phyloP scores from a whole-genome alignment of 176 grass and related monocot genomes.

The Calamus simplicifolius region DNA sequence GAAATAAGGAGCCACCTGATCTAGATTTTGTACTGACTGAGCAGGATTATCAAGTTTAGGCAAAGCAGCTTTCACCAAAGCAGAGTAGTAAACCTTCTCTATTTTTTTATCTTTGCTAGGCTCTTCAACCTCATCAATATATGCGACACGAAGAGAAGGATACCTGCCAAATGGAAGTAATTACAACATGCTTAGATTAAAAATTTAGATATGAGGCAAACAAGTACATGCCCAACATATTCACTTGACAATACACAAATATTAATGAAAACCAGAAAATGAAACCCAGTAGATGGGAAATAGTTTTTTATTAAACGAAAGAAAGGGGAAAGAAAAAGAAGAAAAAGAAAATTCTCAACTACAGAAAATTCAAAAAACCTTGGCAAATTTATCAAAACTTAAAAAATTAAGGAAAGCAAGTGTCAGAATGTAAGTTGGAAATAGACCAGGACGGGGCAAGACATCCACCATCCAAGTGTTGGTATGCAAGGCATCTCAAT shows the following conservation, averaged over 20 bases:
- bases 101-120: conserved; percentile 57
- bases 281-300: neutral
- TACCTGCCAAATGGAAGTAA: conserved; percentile 40
- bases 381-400: too few relatives aligned
- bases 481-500: too few relatives aligned
- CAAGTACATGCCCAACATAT: neutral
- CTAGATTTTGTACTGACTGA: conserved; percentile 70
- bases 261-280: neutral
- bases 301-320: too few relatives aligned
- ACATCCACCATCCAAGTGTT: too few relatives aligned
- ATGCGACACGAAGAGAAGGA: conserved; percentile 90
- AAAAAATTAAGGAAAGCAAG: too few relatives aligned
- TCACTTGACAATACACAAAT: neutral
- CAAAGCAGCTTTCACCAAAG: conserved; percentile 79
- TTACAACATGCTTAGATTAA: conserved; percentile 2
- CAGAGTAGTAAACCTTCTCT: conserved; percentile 81
- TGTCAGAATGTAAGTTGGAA: too few relatives aligned
- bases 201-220: conserved; percentile 4
- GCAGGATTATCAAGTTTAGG: conserved; percentile 53
- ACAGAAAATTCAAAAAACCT: too few relatives aligned
- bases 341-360: too few relatives aligned
- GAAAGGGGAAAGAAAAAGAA: too few relatives aligned
- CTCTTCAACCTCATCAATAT: conserved; percentile 80
- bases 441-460: too few relatives aligned
- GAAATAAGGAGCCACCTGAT: conserved; percentile 47